Evolutionary conservation across 768 basidiomycete genomes (phyloP).

Genomic region (Paxillus ammoniavirescens): DNA sequence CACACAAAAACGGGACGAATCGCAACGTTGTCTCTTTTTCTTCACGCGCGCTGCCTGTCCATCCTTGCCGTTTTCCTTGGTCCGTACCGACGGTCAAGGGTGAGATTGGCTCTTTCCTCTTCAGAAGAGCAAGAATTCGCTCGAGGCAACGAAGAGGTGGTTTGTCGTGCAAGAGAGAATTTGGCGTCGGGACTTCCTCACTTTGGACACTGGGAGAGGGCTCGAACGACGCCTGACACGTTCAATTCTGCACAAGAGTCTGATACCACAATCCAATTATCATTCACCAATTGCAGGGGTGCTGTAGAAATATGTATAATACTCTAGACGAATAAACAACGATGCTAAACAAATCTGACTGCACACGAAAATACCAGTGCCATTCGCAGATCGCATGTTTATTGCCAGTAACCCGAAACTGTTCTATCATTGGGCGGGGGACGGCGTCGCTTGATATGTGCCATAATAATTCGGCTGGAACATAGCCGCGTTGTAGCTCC

Average conservation of each 20-base stretch:
- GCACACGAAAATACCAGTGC: not conserved
- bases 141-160: slow-evolving; percentile 30
- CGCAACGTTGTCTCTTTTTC: not conserved
- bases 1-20: not conserved
- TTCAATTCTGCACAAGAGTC: not conserved
- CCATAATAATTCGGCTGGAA: slow-evolving; percentile 34
- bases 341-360: not conserved
- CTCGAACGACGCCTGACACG: slow-evolving; percentile 15
- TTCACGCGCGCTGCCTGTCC: slow-evolving; percentile 18
- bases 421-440: slow-evolving; percentile 29
- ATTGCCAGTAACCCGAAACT: not conserved
- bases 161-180: slow-evolving; percentile 26
- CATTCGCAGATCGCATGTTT: not conserved
- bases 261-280: slow-evolving; percentile 5
- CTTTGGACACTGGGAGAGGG: not conserved
- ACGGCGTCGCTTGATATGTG: slow-evolving; percentile 30
- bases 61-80: slow-evolving; percentile 13
- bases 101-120: slow-evolving; percentile 26
- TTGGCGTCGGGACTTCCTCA: slow-evolving; percentile 5
- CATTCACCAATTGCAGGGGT: slow-evolving; percentile 15
- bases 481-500: slow-evolving; percentile 14
- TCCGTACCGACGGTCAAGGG: slow-evolving; percentile 7
- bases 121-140: slow-evolving; percentile 16
- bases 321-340: slow-evolving; percentile 17
- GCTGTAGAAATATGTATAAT: slow-evolving; percentile 14